Conservation (phyloP, 306 rosid species). For the peach (Prunus persica) region Prunus_persica_NCBIv2 NC_034015.1:13998501-13999000, state of each 20-base stretch:
- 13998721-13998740: conserved; percentile 34
- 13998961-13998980: neutral
- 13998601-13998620: conserved; percentile 26
- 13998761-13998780: neutral
- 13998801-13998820: neutral
- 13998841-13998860: neutral
- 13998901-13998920: neutral
- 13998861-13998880: neutral
- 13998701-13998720: conserved; percentile 55
- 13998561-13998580: neutral
- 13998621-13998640: conserved; percentile 35
- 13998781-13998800: neutral
- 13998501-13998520: neutral
- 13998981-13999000: neutral
- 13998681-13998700: conserved; percentile 40
- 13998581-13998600: conserved; percentile 6
- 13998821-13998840: neutral
- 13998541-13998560: neutral
- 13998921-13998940: neutral
- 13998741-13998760: neutral
- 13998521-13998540: neutral
- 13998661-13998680: conserved; percentile 32
- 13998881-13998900: neutral
- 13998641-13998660: conserved; percentile 58
- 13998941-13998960: neutral